A percentile compares a stretch with the other conserved stretches of the same genome.
Evolutionary conservation across 2,329 filamentous ascomycete genomes (phyloP).

Genomic region (Fusarium heterosporum): DNA sequence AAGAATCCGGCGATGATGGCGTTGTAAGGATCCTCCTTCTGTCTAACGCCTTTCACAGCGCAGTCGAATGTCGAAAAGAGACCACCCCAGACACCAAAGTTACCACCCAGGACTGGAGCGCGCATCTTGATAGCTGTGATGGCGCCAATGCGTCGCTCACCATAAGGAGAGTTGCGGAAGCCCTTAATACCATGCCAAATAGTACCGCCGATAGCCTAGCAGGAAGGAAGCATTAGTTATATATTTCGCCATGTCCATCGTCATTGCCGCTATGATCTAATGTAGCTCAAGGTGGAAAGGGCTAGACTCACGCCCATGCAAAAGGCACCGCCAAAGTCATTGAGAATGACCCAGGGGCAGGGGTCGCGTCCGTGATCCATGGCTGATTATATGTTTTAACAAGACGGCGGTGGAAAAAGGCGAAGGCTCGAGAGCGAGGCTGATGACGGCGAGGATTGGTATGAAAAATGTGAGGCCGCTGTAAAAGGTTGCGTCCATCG

Average conservation of each 20-base stretch:
- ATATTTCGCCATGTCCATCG: not conserved
- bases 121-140: conserved; percentile 98
- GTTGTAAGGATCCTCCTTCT: conserved; percentile 99
- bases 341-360: conserved; percentile 95
- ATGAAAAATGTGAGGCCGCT: conserved; percentile 42
- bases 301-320: conserved; percentile 83
- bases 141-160: conserved; percentile 94
- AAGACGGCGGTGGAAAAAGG: conserved; percentile 3
- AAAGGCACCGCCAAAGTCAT: conserved; percentile 97
- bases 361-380: conserved; percentile 99
- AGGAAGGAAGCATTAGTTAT: conserved; percentile 33
- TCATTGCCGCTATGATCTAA: conserved; percentile 16
- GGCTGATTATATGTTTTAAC: conserved; percentile 27
- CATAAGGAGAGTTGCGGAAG: conserved; percentile 88
- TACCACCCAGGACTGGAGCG: conserved; percentile 94
- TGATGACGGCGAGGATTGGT: conserved; percentile 19
- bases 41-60: conserved; percentile 90
- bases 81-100: conserved; percentile 98
- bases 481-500: conserved; percentile 35
- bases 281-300: conserved; percentile 2
- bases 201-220: conserved; percentile 78
- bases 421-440: conserved; percentile 24
- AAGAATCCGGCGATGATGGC: conserved; percentile 98
- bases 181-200: conserved; percentile 99
- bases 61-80: conserved; percentile 97